Percentiles rank a stretch among this genome's conserved stretches.
Evolutionary conservation across 2,329 filamentous ascomycete species (phyloP).

Genomic region (Epichloe sibirici): DNA sequence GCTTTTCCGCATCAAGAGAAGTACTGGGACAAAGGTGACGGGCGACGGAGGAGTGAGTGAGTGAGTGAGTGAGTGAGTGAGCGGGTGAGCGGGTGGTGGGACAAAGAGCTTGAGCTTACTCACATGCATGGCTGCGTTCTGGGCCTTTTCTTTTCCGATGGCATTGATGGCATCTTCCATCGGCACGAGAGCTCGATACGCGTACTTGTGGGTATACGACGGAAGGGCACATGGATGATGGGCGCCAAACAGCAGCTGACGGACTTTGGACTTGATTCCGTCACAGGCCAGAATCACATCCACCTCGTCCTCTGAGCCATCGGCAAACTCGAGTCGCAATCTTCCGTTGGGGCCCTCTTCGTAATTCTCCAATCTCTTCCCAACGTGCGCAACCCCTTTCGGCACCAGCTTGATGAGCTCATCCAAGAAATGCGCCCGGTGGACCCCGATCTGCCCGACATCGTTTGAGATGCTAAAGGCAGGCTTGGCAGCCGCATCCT

Average conservation of each 20-base stretch:
- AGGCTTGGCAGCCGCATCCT: background rate
- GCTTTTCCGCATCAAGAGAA: background rate
- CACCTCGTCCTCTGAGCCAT: conserved; percentile 16
- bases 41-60: no score
- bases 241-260: conserved; percentile 35
- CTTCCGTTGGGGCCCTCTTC: conserved; percentile 13
- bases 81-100: background rate
- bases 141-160: conserved; percentile 27
- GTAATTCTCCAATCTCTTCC: conserved; percentile 23
- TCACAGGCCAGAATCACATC: conserved; percentile 46
- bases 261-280: conserved; percentile 47
- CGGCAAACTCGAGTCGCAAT: conserved; percentile 23
- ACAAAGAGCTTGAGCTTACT: background rate
- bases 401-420: conserved; percentile 28
- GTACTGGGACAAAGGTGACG: background rate
- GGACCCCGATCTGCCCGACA: conserved; percentile 19
- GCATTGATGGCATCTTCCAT: conserved; percentile 41
- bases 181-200: conserved; percentile 33
- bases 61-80: no score
- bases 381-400: conserved; percentile 17
- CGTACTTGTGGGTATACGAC: conserved; percentile 42
- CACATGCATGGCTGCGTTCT: conserved; percentile 11
- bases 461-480: conserved; percentile 1
- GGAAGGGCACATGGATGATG: conserved; percentile 24
- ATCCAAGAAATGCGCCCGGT: conserved; percentile 27